Conservation (phyloP, 1,284 basidiomycete species). For the Tylopilus sp. region DNA sequence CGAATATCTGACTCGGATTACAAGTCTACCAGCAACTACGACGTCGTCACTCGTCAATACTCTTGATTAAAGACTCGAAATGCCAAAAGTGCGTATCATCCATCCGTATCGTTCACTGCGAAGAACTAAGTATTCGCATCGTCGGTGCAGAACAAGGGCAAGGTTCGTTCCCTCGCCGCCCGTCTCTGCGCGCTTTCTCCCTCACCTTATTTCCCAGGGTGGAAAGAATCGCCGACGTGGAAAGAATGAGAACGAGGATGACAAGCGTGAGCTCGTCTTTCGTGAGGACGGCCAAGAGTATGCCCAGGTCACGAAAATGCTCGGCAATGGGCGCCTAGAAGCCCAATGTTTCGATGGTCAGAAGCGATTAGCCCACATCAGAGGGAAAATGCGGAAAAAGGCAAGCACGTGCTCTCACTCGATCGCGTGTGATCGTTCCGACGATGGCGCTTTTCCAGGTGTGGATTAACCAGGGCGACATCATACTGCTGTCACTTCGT, state of each 20-base stretch:
- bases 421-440: not conserved
- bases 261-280: conserved; percentile 98
- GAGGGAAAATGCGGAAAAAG: conserved; percentile 99
- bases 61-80: conserved; percentile 5
- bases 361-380: conserved; percentile 95
- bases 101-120: not conserved
- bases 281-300: conserved; percentile 99
- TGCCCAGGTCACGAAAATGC: conserved; percentile 97
- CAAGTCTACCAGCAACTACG: not conserved
- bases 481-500: conserved; percentile 91
- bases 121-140: conserved; percentile 9
- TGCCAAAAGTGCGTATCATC: conserved; percentile 25
- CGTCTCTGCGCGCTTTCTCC: not conserved
- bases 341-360: conserved; percentile 98
- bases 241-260: conserved; percentile 99
- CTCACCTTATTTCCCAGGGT: conserved; percentile 54
- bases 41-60: not conserved
- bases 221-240: conserved; percentile 99
- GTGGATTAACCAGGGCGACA: conserved; percentile 99
- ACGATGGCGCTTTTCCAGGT: conserved; percentile 56
- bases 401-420: conserved; percentile 40
- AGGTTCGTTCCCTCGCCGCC: conserved; percentile 43
- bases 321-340: conserved; percentile 96
- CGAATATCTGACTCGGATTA: not conserved
- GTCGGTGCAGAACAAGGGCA: conserved; percentile 68